Conservation (phyloP, 305 asterid genomes). For the Fraxinus floribunda region DNA sequence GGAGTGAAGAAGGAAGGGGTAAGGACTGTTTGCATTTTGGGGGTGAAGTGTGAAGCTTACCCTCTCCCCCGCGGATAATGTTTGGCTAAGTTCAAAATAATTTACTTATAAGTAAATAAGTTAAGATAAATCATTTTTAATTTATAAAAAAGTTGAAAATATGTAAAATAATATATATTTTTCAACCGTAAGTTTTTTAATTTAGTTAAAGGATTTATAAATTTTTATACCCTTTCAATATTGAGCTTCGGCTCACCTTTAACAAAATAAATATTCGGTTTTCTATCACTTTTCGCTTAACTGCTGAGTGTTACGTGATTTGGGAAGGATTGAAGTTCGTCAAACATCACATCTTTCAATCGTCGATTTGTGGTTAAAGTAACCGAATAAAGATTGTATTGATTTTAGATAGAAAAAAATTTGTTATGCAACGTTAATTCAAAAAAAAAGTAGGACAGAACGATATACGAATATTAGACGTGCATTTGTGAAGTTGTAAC, state of each 20-base stretch:
- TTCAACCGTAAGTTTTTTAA: neutral
- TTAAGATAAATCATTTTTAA: neutral
- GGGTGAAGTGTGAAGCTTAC: neutral
- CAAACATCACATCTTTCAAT: neutral
- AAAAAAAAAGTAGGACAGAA: neutral
- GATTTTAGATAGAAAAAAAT: neutral
- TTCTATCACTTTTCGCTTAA: neutral
- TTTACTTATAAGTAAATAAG: neutral
- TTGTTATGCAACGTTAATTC: neutral
- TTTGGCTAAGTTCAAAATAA: constrained; percentile 7
- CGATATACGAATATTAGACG: too few species aligned
- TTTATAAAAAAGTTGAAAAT: neutral
- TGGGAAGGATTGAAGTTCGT: neutral
- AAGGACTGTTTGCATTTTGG: constrained; percentile 57
- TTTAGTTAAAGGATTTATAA: neutral
- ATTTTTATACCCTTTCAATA: neutral
- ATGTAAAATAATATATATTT: too few species aligned
- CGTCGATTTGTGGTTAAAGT: neutral
- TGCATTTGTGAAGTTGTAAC: neutral
- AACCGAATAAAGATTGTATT: neutral
- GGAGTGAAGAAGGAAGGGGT: constrained; percentile 37
- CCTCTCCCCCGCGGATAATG: constrained; percentile 29
- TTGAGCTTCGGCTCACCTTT: neutral
- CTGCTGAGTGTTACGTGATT: neutral
- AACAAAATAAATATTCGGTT: neutral